These are phyloP conservation scores for Periconia macrospinosa DNA, from an alignment of 2,329 filamentous ascomycete genomes.

Conservation along the genomic window DNA sequence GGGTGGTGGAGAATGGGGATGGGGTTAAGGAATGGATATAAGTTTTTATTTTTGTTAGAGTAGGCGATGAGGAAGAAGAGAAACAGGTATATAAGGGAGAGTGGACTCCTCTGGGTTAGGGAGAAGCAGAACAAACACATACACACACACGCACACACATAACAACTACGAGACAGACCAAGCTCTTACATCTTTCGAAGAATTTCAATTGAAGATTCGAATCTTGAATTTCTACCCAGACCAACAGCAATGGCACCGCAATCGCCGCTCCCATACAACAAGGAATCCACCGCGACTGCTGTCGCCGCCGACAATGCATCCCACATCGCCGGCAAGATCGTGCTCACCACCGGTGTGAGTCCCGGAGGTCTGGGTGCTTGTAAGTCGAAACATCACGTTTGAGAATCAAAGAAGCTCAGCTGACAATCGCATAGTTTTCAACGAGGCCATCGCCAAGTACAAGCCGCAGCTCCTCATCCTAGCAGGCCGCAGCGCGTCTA, in stretches of 20 bases:
- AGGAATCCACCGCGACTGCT: conserved; percentile 22
- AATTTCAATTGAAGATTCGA: too few species aligned
- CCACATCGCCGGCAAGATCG: conserved; percentile 48
- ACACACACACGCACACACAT: too few species aligned
- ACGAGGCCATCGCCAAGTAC: conserved; percentile 29
- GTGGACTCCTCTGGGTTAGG: too few species aligned
- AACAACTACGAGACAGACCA: too few species aligned
- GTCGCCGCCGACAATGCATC: conserved; percentile 47
- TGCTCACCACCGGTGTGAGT: conserved; percentile 43
- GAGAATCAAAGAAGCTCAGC: background rate
- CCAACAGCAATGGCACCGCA: background rate
- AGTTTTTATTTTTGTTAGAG: too few species aligned
- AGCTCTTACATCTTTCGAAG: too few species aligned
- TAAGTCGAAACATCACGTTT: background rate
- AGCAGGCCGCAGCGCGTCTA: conserved; percentile 47
- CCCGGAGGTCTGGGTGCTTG: conserved; percentile 30
- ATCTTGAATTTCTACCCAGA: too few species aligned
- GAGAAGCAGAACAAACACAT: too few species aligned
- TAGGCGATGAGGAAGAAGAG: too few species aligned
- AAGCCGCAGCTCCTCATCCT: conserved; percentile 32
- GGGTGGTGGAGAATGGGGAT: too few species aligned
- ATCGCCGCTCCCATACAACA: conserved; percentile 23
- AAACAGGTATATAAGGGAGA: too few species aligned
- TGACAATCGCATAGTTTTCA: conserved; percentile 12
- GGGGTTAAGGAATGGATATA: too few species aligned